Evolutionary conservation across 805 yeast genomes (phyloP), one percentile per base, ranked within the genome.

Genomic region (Zygotorulaspora chibaensis): DNA sequence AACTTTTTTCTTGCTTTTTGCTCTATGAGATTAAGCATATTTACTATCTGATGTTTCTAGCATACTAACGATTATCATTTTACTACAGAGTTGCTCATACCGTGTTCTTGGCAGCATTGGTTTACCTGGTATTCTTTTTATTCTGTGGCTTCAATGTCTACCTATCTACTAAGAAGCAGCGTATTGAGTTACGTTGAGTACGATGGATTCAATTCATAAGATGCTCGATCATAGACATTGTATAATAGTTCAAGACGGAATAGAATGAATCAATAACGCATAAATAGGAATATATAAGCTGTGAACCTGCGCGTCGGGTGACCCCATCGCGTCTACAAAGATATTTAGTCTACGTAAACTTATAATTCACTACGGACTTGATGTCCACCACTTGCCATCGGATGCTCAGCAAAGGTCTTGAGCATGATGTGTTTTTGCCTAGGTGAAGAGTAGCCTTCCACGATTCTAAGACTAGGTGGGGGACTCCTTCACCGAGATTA

Each of bases 121-220:
- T 91, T 9, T 91, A 91, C 65, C 67, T 81, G 46, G 75, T 72
- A 27, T 88, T 89, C 75, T 84, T 93, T 58, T 70, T 83, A 27
- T 91, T 90, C 69, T 91, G 98, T 67, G 98, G 97, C 3, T 81
- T 80, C 55, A 98, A 91, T 67, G 79, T 88, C 16, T 68, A 76
- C 53, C 57, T 83, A 55, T 72, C 81, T 61, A 77, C 73, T 55
- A 81, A 82, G 63, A 83, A 83, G 59, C 74, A 76, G 43, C 72
- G 88, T 53, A 84, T 88, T 53, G 82, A 77, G 43, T 60, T 82
- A 37, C 65, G 63, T 52, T 65, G 49, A 45, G 18, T 17, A 5
- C 16, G 9, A 4, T 13, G 16, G 36, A 7, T 20, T 16, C 16
- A 13, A 33, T n/a, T 33, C 11, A 8, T 33, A 9, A n/a, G 16